These are phyloP conservation scores for Lindgomyces ingoldianus DNA, from an alignment of 495 filamentous ascomycete genomes.

Conservation along the genomic window DNA sequence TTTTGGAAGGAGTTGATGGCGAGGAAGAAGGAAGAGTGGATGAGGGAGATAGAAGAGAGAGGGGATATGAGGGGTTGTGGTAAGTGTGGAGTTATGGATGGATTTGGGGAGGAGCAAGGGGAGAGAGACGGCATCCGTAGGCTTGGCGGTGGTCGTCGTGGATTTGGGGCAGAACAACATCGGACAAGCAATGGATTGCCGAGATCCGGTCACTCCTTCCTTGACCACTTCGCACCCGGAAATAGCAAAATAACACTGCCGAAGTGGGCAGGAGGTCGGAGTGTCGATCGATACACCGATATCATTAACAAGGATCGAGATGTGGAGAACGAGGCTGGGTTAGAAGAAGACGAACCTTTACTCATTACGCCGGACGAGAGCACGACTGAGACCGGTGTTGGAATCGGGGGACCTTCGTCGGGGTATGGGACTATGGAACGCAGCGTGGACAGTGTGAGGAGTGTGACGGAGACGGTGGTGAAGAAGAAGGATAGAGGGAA, in stretches of 20 bases:
- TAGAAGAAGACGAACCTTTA: background rate
- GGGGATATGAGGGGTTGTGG: slow-evolving; percentile 1
- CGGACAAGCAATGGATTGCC: too few species aligned
- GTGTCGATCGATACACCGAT: background rate
- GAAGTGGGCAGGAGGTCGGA: slow-evolving; percentile 9
- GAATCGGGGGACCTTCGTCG: slow-evolving; percentile 8
- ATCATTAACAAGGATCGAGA: background rate
- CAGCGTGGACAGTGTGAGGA: slow-evolving; percentile 19
- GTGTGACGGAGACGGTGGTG: slow-evolving; percentile 21
- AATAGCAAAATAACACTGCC: slow-evolving; percentile 11
- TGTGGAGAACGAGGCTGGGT: background rate
- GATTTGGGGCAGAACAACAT: too few species aligned
- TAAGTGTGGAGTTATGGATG: background rate
- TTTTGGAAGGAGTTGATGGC: slow-evolving; percentile 31
- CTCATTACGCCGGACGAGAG: slow-evolving; percentile 25
- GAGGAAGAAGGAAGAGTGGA: slow-evolving; percentile 15
- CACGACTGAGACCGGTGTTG: background rate
- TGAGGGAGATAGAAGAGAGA: background rate
- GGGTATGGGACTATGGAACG: slow-evolving; percentile 10
- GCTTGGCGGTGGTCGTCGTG: too few species aligned
- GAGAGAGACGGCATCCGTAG: too few species aligned
- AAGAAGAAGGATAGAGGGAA: slow-evolving; percentile 31
- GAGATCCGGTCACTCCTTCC: background rate
- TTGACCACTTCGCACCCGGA: background rate
- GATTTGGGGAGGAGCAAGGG: background rate